Conservation (phyloP, 2,329 filamentous ascomycete genomes). For the Xylaria sp. region DNA sequence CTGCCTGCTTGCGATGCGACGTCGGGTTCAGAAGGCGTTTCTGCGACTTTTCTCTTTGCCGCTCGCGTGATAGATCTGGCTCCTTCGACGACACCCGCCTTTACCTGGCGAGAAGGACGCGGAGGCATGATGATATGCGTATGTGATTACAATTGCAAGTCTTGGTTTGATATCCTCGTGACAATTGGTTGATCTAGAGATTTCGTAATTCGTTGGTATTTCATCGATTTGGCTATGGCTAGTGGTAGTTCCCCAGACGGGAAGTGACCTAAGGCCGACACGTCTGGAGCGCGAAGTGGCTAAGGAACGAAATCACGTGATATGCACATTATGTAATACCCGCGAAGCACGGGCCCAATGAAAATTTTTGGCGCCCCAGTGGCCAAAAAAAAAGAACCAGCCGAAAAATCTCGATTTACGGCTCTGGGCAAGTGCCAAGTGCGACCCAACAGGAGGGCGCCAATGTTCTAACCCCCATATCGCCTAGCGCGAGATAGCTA, state of each 20-base stretch:
- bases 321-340: neutral
- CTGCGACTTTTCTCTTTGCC: conserved; percentile 20
- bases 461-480: no score
- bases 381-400: no score
- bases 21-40: conserved; percentile 19
- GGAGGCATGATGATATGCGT: neutral
- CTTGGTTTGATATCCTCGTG: neutral
- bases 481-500: no score
- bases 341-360: neutral
- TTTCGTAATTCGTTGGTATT: no score
- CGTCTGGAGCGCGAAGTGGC: neutral
- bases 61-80: conserved; percentile 22
- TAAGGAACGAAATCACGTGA: neutral
- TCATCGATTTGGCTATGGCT: no score
- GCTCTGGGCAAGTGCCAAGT: no score
- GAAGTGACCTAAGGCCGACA: neutral
- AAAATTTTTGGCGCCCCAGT: no score
- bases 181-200: no score
- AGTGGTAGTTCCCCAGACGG: no score
- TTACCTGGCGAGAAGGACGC: neutral
- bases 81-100: conserved; percentile 7
- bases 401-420: no score
- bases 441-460: no score
- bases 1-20: conserved; percentile 5
- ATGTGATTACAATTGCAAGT: neutral